Evolutionary conservation across 345 rosid species (phyloP).

Genomic region (Excoecaria agallocha): DNA sequence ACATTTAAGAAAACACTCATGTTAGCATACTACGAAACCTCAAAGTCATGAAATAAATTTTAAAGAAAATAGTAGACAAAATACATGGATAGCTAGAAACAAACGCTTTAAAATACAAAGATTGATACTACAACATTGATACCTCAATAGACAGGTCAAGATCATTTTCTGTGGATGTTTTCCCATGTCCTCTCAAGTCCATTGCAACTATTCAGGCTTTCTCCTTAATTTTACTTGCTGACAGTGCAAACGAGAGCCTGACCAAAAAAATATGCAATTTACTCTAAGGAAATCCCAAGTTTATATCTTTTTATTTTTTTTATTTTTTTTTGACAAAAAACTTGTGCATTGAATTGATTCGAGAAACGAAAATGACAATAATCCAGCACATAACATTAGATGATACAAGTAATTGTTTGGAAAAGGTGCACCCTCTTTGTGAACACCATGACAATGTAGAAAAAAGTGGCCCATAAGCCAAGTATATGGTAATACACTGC

Average conservation of each 20-base stretch:
- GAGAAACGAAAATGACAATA: neutral
- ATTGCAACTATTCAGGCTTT: constrained; percentile 78
- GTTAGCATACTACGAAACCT: neutral
- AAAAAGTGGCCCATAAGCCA: neutral
- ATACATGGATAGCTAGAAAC: neutral
- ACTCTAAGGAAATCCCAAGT: neutral
- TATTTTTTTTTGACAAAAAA: neutral
- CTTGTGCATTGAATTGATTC: neutral
- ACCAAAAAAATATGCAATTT: constrained; percentile 13
- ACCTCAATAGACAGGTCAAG: constrained; percentile 87
- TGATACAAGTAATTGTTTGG: neutral
- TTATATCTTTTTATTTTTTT: too few species aligned
- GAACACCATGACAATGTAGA: neutral
- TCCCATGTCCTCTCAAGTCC: constrained; percentile 97
- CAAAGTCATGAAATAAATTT: neutral
- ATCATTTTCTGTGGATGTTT: constrained; percentile 74
- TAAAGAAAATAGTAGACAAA: neutral
- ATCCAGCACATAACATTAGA: neutral
- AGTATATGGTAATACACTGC: neutral
- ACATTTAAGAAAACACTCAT: constrained; percentile 22
- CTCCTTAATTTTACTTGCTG: constrained; percentile 82
- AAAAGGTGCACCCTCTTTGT: neutral
- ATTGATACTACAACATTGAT: constrained; percentile 12
- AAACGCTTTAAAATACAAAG: constrained; percentile 4
- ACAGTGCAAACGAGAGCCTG: constrained; percentile 84